phyloP scores from a whole-genome alignment of 2,329 filamentous ascomycete genomes.

The Phymatotrichopsis omnivora region DNA sequence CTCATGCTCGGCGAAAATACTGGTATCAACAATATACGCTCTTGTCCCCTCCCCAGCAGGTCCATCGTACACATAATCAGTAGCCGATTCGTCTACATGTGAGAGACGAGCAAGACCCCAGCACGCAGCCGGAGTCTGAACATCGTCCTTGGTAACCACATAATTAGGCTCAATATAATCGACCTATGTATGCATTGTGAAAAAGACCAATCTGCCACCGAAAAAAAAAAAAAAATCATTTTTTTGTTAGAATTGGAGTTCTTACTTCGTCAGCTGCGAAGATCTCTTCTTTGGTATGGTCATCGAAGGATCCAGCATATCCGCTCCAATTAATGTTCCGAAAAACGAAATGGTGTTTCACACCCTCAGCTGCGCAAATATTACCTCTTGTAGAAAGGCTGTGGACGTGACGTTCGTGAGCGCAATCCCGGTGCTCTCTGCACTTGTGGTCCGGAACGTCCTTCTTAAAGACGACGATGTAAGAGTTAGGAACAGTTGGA shows the following conservation, averaged over 20 bases:
- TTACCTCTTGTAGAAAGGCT: too few species aligned
- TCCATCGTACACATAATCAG: conserved; percentile 46
- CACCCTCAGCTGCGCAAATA: too few species aligned
- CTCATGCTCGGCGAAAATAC: conserved; percentile 47
- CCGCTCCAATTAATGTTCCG: conserved; percentile 6
- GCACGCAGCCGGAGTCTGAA: too few species aligned
- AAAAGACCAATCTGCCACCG: too few species aligned
- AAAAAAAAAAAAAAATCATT: too few species aligned
- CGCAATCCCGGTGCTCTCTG: conserved; percentile 10
- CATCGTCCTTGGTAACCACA: conserved; percentile 7
- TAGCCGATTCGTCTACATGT: conserved; percentile 9
- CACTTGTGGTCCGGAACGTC: conserved; percentile 8
- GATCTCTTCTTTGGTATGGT: conserved; percentile 11
- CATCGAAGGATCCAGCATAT: conserved; percentile 19
- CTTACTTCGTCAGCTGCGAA: too few species aligned
- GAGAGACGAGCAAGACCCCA: conserved; percentile 27
- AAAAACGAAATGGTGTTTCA: too few species aligned
- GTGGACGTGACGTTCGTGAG: conserved; percentile 4
- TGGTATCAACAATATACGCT: conserved; percentile 56
- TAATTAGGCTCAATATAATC: conserved; percentile 17
- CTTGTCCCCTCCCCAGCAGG: conserved; percentile 48
- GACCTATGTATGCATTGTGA: too few species aligned
- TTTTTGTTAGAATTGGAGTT: too few species aligned
- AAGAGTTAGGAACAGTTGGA: conserved; percentile 24
- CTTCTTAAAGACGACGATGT: conserved; percentile 25